Conservation (phyloP, 169 alveolate genomes). For the Plasmodium inui region DNA sequence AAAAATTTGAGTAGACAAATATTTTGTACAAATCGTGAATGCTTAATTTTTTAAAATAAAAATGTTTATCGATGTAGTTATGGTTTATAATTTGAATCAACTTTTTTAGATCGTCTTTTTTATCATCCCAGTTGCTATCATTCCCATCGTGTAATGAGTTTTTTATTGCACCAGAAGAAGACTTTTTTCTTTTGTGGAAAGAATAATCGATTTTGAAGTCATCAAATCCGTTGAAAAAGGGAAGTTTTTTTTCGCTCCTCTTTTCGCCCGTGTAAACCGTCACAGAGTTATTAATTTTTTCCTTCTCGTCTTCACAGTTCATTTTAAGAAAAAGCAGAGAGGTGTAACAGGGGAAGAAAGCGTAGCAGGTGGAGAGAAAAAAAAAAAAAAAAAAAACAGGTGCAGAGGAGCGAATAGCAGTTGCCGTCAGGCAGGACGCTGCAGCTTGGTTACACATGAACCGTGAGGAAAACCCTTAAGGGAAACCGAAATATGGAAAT, state of each 20-base stretch:
- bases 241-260: neutral
- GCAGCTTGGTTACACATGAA: neutral
- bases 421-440: neutral
- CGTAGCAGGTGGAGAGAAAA: neutral
- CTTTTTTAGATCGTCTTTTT: slow-evolving; percentile 33
- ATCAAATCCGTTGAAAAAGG: slow-evolving; percentile 43
- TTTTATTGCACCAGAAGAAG: neutral
- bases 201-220: slow-evolving; percentile 72
- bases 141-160: neutral
- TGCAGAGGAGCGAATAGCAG: neutral
- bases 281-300: slow-evolving; percentile 26
- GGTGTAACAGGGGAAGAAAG: neutral
- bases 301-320: slow-evolving; percentile 21
- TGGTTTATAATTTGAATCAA: slow-evolving; percentile 53
- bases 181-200: slow-evolving; percentile 7
- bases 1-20: slow-evolving; percentile 67
- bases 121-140: neutral
- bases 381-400: neutral
- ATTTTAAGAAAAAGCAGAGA: slow-evolving; percentile 16
- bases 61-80: slow-evolving; percentile 32
- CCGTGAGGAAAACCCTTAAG: neutral
- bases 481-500: neutral
- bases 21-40: slow-evolving; percentile 43
- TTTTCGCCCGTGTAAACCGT: slow-evolving; percentile 25
- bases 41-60: slow-evolving; percentile 61